A percentile compares a stretch with the other conserved stretches of the same genome.
Conservation (phyloP, 768 basidiomycete species). For the Inosperma sp. region DNA sequence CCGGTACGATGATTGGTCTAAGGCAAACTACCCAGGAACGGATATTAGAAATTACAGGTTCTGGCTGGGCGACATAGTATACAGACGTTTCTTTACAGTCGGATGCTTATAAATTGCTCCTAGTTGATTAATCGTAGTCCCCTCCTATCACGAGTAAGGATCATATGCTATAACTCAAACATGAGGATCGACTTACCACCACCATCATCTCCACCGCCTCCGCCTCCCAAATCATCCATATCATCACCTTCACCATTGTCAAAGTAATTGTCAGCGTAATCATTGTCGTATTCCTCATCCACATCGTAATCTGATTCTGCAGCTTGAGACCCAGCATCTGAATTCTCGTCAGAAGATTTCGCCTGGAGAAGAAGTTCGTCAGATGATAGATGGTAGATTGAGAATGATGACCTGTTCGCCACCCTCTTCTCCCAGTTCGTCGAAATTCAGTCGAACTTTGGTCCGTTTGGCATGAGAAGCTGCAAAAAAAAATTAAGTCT, state of each 20-base stretch:
- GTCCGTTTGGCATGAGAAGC: constrained; percentile 13
- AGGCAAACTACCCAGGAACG: too few species aligned
- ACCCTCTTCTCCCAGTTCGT: constrained; percentile 61
- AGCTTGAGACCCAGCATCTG: constrained; percentile 61
- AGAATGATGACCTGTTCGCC: constrained; percentile 47
- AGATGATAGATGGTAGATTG: neutral
- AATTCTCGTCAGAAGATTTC: constrained; percentile 66
- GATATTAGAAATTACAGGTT: too few species aligned
- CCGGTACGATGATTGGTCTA: too few species aligned
- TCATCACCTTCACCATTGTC: constrained; percentile 86
- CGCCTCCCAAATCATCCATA: constrained; percentile 70
- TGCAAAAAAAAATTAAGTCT: constrained; percentile 8
- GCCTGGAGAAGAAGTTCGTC: constrained; percentile 37
- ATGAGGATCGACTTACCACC: constrained; percentile 26
- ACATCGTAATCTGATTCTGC: constrained; percentile 77
- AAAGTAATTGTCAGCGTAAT: constrained; percentile 88
- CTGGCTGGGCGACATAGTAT: too few species aligned
- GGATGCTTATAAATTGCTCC: too few species aligned
- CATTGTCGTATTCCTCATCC: constrained; percentile 88
- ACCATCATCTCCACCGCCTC: constrained; percentile 63
- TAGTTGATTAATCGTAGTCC: constrained; percentile 11
- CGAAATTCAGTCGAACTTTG: constrained; percentile 53
- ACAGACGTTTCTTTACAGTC: too few species aligned
- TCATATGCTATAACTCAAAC: neutral
- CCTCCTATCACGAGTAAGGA: neutral